These are phyloP conservation scores for Amanita brunnescens DNA, from an alignment of 768 basidiomycete genomes.

Conservation along the genomic window DNA sequence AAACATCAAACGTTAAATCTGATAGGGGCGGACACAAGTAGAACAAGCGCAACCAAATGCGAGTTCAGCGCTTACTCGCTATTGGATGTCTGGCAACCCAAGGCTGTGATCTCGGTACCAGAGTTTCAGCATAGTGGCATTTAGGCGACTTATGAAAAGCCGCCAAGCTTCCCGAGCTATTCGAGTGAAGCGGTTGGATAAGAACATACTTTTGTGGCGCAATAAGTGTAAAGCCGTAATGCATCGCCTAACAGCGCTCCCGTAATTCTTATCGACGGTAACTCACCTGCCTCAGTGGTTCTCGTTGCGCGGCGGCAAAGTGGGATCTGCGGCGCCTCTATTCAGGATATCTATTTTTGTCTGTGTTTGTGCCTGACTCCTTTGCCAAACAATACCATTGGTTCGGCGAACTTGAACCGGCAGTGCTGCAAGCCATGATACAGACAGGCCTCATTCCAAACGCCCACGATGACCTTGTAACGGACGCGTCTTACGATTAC, in stretches of 20 bases:
- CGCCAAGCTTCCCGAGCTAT: background rate
- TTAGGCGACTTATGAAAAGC: no score
- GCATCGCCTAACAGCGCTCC: no score
- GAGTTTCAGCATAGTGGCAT: no score
- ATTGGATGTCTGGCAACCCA: background rate
- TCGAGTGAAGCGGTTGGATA: background rate
- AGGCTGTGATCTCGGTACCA: background rate
- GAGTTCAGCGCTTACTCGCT: no score
- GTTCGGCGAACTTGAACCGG: no score
- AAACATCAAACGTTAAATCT: background rate
- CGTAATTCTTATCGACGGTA: no score
- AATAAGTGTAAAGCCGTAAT: background rate
- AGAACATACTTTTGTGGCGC: background rate
- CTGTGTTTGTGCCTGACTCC: background rate
- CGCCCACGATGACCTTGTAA: conserved; percentile 74
- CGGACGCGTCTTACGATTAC: conserved; percentile 85
- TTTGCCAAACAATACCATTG: background rate
- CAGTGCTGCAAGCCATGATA: conserved; percentile 49
- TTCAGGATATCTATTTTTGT: background rate
- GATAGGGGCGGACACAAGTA: background rate
- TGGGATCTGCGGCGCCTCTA: background rate
- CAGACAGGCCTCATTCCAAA: conserved; percentile 74
- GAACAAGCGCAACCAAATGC: background rate
- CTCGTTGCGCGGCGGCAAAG: background rate
- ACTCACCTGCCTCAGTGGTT: no score